Evolutionary conservation across 345 rosid species (phyloP), one percentile per base, ranked within the genome.

Genomic region (Noccaea bulbosa): DNA sequence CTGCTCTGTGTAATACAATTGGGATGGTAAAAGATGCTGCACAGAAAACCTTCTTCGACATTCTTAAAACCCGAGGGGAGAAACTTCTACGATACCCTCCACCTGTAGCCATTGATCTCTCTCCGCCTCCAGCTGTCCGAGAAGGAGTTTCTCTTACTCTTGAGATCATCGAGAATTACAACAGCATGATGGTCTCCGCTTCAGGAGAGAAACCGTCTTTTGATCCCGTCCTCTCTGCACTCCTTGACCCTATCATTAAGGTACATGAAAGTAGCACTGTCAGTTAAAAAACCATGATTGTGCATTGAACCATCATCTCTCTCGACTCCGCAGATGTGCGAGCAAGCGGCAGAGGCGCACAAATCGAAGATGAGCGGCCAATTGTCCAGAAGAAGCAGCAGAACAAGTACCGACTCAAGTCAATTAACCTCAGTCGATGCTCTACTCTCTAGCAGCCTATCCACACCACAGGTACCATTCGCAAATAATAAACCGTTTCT

Each of bases 11-110:
- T 75, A 87, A 84, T 76, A 88, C 97, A 39, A 85, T 94, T 70
- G 86, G 92, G 87, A 79, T 81, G 71, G 89, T 94, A 45, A 94
- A 87, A 65, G 93, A 89, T 81, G 98, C 98, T 72, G 85, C 99
- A 17, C 96, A 88, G 73, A 94, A 86, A 80, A 91, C 99, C 10
- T 89, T 89, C 84, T 88, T 89, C 67, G 96, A 86, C 81, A 88
- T 92, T 65, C 84, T 94, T 78, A 94, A 87, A 83, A 82, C 86
- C 65, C 84, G 93, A 51, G 97, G 98, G 54, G 98, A 94, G 82
- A 94, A 88, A 83, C 93, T 94, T 73, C 77, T 94, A 66, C 92
- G 91, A 9, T 92, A 89, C 83, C 97, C 97, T 78, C 99, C 99
- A 24, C 99, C 91, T 56, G 92, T 94, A 52, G 86, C 98, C 30